A percentile compares a stretch with the other conserved stretches of the same genome.
These are phyloP conservation scores for Pisolithus marmoratus DNA, from an alignment of 768 basidiomycete species.

Conservation along the genomic window DNA sequence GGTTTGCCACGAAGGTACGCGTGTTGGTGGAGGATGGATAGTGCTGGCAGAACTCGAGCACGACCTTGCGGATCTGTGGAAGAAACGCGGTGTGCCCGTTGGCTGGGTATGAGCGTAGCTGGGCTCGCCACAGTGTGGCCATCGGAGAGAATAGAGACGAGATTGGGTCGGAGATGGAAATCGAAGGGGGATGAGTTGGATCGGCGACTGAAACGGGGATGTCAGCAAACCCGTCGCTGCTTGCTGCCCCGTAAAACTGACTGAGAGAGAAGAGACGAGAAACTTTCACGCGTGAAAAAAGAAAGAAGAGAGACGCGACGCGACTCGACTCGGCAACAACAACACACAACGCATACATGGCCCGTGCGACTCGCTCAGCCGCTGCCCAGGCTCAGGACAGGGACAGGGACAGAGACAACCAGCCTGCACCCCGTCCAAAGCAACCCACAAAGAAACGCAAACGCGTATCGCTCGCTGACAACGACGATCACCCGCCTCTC, in stretches of 20 bases:
- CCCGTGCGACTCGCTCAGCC: conserved; percentile 70
- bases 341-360: conserved; percentile 40
- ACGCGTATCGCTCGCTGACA: conserved; percentile 41
- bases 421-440: conserved; percentile 21
- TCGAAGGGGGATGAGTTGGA: conserved; percentile 3
- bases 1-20: conserved; percentile 60
- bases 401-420: conserved; percentile 28
- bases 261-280: no score
- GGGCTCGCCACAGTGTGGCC: conserved; percentile 36
- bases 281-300: not conserved
- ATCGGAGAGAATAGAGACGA: conserved; percentile 7
- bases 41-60: conserved; percentile 83
- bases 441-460: conserved; percentile 60
- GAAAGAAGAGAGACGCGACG: not conserved
- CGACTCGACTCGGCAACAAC: conserved; percentile 19
- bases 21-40: conserved; percentile 73
- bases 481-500: conserved; percentile 42
- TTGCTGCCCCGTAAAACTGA: no score
- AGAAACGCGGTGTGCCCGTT: conserved; percentile 74
- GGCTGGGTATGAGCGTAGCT: conserved; percentile 52
- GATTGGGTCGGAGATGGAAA: conserved; percentile 25
- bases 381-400: conserved; percentile 38
- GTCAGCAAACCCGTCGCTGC: not conserved
- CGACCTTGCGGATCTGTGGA: conserved; percentile 77
- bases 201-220: conserved; percentile 1